Evolutionary conservation across 345 rosid genomes (phyloP).

Genomic region (Camelina laxa): DNA sequence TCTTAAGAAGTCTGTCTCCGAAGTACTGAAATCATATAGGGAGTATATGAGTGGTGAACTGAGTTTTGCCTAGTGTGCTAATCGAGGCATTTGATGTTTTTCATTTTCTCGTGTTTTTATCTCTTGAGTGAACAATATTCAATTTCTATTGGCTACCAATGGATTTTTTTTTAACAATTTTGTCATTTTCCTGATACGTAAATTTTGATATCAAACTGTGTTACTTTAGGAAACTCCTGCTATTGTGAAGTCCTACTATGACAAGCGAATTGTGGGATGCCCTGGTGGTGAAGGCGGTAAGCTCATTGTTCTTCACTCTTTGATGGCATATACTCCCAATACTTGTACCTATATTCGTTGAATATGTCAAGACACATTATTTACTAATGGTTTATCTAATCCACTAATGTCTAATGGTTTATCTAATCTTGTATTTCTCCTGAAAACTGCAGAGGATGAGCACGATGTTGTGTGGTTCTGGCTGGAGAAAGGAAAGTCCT

Average conservation of each 20-base stretch:
- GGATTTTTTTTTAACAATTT: not conserved
- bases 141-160: not conserved
- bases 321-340: not conserved
- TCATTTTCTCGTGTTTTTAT: not conserved
- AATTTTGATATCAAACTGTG: not conserved
- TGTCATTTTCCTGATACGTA: not conserved
- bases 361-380: not conserved
- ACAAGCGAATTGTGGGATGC: conserved; percentile 68
- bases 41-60: not conserved
- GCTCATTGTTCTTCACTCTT: conserved; percentile 12
- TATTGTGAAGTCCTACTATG: conserved; percentile 55
- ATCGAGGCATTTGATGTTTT: not conserved
- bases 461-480: conserved; percentile 99
- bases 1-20: not conserved
- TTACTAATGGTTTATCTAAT: not conserved
- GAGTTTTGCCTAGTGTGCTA: not conserved
- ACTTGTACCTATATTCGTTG: not conserved
- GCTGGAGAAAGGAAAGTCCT: conserved; percentile 86
- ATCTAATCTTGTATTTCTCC: not conserved
- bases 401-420: not conserved
- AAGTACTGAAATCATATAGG: not conserved
- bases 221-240: conserved; percentile 56
- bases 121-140: conserved; percentile 2
- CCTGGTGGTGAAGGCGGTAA: conserved; percentile 74
- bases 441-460: conserved; percentile 69